Evolutionary conservation across 2,329 filamentous ascomycete species (phyloP), one percentile per base, ranked within the genome.

Genomic region (Orbilia quercus): DNA sequence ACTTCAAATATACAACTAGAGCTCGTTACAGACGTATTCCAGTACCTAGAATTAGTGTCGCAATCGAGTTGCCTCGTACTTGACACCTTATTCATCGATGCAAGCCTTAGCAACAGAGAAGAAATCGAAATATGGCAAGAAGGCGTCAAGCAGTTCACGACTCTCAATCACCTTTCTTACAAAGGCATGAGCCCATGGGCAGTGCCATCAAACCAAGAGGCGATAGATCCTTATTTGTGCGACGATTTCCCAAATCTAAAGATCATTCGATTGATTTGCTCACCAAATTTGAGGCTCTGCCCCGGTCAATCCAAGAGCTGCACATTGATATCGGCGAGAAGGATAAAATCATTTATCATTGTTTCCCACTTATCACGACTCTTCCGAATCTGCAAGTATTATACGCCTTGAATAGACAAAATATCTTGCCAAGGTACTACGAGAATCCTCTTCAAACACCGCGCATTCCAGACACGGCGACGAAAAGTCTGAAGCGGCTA

Each of bases 131-230:
- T 25, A 65, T 72, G 67, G 67, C 67, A 72, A 12, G 67, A 65
- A 20, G 44, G 53, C 28, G 22, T 72, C 51, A 72, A 72, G 47
- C 67, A 72, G 22, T 72, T 72, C 16, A 59, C 51, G 7, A 65
- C 16, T 12, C 42, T 72, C 9, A 72, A 51, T 12, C 51, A 65
- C n/a, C 54, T 72, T 2, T 58, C 59, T 18, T 72, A 72, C 36
- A 72, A 72, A 42, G 48, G 44, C 25, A 72, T 72, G 67, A 72
- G 67, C 22, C 67, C 67, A 1, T 72, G 67, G 67, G 67, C 67
- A 2, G 44, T 50, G 18, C 31, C 51, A 3, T 42, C 42, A 2
- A 57, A 50, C n/a, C 45, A 55, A 7, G 53, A 66, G 20, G 47
- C 63, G 12, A 50, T 20, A 18, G 59, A 55, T 28, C 69, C 60